Conservation (phyloP, 176 grass and related monocot species). For the Oryza glumipatula region DNA sequence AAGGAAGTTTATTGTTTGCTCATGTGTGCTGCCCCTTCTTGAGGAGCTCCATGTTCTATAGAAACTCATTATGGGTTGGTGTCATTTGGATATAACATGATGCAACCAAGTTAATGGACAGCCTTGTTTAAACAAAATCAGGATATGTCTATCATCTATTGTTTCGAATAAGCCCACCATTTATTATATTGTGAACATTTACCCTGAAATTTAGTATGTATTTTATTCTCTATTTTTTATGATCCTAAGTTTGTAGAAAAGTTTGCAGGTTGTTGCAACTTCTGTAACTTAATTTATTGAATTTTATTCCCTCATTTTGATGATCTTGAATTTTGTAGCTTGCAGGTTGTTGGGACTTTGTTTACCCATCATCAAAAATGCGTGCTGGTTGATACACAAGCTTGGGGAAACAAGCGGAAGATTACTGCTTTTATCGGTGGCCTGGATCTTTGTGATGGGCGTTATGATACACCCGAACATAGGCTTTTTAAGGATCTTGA, state of each 20-base stretch:
- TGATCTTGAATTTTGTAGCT: slow-evolving; percentile 39
- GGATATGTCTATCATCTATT: neutral
- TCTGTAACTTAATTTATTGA: slow-evolving; percentile 15
- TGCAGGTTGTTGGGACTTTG: slow-evolving; percentile 91
- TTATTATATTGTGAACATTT: slow-evolving; percentile 24
- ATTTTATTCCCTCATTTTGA: slow-evolving; percentile 2
- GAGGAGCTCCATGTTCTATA: neutral
- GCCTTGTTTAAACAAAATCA: neutral
- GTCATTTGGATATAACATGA: neutral
- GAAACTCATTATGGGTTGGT: neutral
- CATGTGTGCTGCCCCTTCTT: neutral
- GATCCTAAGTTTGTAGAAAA: slow-evolving; percentile 30
- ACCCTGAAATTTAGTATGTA: slow-evolving; percentile 16
- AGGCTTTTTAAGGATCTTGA: slow-evolving; percentile 85
- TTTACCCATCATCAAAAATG: slow-evolving; percentile 99
- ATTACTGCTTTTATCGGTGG: slow-evolving; percentile 93
- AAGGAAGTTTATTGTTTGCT: neutral
- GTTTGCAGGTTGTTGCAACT: slow-evolving; percentile 80
- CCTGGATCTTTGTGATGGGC: slow-evolving; percentile 96
- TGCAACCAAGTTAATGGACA: slow-evolving; percentile 2
- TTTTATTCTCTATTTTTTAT: slow-evolving; percentile 7
- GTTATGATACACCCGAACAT: slow-evolving; percentile 95
- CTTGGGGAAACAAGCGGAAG: slow-evolving; percentile 77
- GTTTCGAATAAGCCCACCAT: neutral
- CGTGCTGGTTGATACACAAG: slow-evolving; percentile 91